Percentiles rank a stretch among this genome's conserved stretches.
These are phyloP conservation scores for Leonotis leonurus DNA, from an alignment of 257 asterid species.

Conservation along the genomic window DNA sequence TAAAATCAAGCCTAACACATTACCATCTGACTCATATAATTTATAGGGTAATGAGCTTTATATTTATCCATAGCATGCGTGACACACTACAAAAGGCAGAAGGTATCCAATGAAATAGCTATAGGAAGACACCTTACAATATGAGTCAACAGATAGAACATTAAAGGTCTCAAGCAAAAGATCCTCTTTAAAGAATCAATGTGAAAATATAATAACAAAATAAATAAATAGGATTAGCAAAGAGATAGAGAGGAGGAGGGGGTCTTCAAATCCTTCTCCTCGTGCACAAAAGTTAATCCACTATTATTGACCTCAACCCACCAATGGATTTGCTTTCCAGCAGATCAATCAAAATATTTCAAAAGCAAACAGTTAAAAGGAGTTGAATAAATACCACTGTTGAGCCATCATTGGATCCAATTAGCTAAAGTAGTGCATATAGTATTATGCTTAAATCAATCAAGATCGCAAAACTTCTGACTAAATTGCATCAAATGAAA, in stretches of 20 bases:
- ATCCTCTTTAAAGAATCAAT: not conserved
- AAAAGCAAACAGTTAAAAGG: conserved; percentile 46
- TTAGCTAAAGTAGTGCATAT: conserved; percentile 30
- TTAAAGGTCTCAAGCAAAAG: not conserved
- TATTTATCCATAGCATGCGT: not conserved
- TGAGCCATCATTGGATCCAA: conserved; percentile 62
- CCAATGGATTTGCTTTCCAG: conserved; percentile 40
- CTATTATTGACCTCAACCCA: conserved; percentile 44
- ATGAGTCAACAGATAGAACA: not conserved
- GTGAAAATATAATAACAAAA: not conserved
- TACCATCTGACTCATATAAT: not conserved
- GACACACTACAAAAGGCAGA: not conserved
- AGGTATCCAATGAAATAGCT: not conserved
- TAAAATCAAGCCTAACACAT: not conserved
- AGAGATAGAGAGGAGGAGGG: not conserved
- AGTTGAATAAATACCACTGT: conserved; percentile 28
- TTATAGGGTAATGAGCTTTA: not conserved
- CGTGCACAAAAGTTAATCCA: conserved; percentile 38
- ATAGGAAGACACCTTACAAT: not conserved
- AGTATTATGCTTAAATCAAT: conserved; percentile 33
- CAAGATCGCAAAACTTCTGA: conserved; percentile 17
- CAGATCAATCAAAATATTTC: conserved; percentile 30
- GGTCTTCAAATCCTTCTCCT: conserved; percentile 23
- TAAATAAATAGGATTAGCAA: not conserved
- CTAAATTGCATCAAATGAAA: conserved; percentile 30